These are phyloP conservation scores for Vaucheria bursata DNA, from an alignment of 352 stramenopile species.

Conservation along the genomic window DNA sequence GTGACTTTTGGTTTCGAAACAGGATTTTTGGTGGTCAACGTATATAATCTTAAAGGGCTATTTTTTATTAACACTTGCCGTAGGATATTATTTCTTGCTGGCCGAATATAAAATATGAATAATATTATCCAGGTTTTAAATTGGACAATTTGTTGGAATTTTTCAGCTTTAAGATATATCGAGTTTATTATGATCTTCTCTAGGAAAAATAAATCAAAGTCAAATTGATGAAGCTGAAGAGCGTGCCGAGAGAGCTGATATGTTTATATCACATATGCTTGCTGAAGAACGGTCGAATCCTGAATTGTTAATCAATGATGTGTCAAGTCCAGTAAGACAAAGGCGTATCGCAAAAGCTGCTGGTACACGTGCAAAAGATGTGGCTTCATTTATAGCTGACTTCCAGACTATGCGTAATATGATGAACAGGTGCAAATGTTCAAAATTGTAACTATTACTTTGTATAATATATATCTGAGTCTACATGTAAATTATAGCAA, in stretches of 20 bases:
- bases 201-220: slow-evolving; percentile 23
- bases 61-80: no score
- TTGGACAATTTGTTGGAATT: neutral
- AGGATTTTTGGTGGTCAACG: no score
- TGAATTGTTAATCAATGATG: slow-evolving; percentile 26
- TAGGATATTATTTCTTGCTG: no score
- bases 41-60: no score
- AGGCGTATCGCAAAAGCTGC: slow-evolving; percentile 36
- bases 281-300: slow-evolving; percentile 32
- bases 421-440: slow-evolving; percentile 5
- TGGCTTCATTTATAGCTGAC: neutral
- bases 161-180: neutral
- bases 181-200: neutral
- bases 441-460: no score
- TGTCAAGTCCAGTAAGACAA: neutral
- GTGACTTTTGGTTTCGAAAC: no score
- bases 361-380: slow-evolving; percentile 13
- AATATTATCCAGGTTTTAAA: neutral
- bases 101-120: no score
- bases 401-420: slow-evolving; percentile 1
- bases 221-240: slow-evolving; percentile 39
- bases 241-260: slow-evolving; percentile 18
- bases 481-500: no score
- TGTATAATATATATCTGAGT: no score
- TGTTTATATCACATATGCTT: slow-evolving; percentile 31